Base-by-base conservation (phyloP, 2,329 filamentous ascomycete genomes). In the Westerdykella ornata region DNA sequence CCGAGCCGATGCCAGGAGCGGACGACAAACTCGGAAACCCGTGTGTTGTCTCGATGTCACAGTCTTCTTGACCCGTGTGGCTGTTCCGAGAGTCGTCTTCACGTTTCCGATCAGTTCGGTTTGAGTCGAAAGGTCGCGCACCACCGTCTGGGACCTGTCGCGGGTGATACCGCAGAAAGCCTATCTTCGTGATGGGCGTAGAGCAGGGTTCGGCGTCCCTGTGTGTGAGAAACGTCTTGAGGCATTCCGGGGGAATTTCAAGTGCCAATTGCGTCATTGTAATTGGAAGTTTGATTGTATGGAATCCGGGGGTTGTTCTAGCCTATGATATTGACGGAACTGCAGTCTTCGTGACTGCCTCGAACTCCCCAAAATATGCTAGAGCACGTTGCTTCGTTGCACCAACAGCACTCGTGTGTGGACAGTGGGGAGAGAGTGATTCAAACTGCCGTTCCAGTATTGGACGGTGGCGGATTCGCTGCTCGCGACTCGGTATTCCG, bases 391-490 rank as follows among this genome's bases (percentile, higher is more conserved):
- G 48, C 51, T 56, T 58, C 55, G 62, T 52, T 56, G 57, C 49
- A 39, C 37, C 51, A 46, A 63, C 59, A 64, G 50, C 61, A 50
- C 55, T 52, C 57, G 54, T 67, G 65, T 68, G 65, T 68, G 64
- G 63, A 68, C 65, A 68, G 57, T 52, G 60, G 64, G 65, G 65
- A 65, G 50, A 68, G 52, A 67, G 47, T 48, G 45, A 62, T 51
- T 43, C 38, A 44, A 44, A 43, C 46, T 51, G 49, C 46, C 42
- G 43, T 46, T 52, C 47, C 38, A 48, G 36, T 56, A 54, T 54
- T 49, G 52, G 55, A 53, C 47, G 50, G 45, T 52, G 53, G 51
- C 52, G 57, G 55, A 57, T 62, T 43, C 39, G 50, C 47, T 49
- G 40, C 45, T 53, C 50, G 44, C 15, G 38, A 44, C 48, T 38